Evolutionary conservation across 2,329 filamentous ascomycete genomes (phyloP), one percentile per base, ranked within the genome.

Genomic region (Shiraia bambusicola): DNA sequence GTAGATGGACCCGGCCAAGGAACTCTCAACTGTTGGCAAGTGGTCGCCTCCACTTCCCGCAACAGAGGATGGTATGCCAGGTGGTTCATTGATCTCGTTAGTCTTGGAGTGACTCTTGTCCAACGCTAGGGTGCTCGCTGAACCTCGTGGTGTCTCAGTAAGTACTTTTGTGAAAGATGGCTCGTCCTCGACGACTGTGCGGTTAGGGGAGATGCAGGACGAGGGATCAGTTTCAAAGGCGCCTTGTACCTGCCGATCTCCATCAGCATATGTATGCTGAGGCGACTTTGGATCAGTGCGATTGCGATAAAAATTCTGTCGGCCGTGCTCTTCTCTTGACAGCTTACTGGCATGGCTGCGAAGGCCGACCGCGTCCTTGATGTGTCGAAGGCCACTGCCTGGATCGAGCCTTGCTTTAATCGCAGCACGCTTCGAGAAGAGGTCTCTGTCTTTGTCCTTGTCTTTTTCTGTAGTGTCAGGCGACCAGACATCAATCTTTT

Each of bases 401-500:
- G 89, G 87, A 67, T 94, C 89, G 49, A 80, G 87, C 52, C 86
- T 86, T 4, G 81, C 87, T 65, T 88, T 93, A 66, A 91, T 86
- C 12, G 89, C 79, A 0, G 81, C 80, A 25, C 63, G 54, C 52
- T 79, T 83, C 22, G 83, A 80, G 16, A 81, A 65, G 15, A 76
- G 70, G 12, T 80, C 77, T 50, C 82, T 80, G 19, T 78, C 76
- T 49, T 81, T 79, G 14, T 63, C 61, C 42, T 81, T 79, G 14
- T 63, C 61, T 42, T 76, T 80, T 19, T 82, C 81, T 11, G 49
- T 34, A 10, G 49, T 56, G 24, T 66, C 63, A 3, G 48, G 48
- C 2, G 50, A 54, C 17, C 49, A 47, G 0, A 50, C 29, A 1
- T 53, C 54, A 19, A 47, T 51, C 15, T 58, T 63, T 35, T 63